Evolutionary conservation across 2,329 filamentous ascomycete genomes (phyloP).

Genomic region (Ilyonectria robusta): DNA sequence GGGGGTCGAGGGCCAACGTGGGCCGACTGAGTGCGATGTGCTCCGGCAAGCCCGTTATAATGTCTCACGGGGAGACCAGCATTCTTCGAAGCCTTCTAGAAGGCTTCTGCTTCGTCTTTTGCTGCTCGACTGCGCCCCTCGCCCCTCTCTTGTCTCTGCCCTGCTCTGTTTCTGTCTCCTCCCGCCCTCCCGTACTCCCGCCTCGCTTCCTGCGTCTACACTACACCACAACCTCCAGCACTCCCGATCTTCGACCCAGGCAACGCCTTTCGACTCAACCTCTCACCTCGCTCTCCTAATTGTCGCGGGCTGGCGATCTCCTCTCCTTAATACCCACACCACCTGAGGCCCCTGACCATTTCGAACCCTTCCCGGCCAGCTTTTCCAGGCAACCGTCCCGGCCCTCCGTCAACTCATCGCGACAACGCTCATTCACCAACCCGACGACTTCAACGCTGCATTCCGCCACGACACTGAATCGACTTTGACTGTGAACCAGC

Average conservation of each 20-base stretch:
- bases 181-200: slow-evolving; percentile 26
- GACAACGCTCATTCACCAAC: slow-evolving; percentile 35
- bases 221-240: slow-evolving; percentile 15
- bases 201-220: slow-evolving; percentile 4
- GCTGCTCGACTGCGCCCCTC: slow-evolving; percentile 29
- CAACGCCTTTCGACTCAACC: slow-evolving; percentile 32
- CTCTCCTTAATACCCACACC: slow-evolving; percentile 39
- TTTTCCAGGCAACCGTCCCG: slow-evolving; percentile 25
- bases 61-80: slow-evolving; percentile 45
- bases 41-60: slow-evolving; percentile 50
- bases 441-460: slow-evolving; percentile 22
- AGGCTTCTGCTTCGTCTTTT: slow-evolving; percentile 38
- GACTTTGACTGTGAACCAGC: slow-evolving; percentile 12
- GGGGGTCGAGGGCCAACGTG: slow-evolving; percentile 42
- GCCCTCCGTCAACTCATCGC: slow-evolving; percentile 16
- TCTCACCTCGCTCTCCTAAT: slow-evolving; percentile 30
- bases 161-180: slow-evolving; percentile 18
- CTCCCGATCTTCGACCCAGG: slow-evolving; percentile 28
- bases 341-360: slow-evolving; percentile 28
- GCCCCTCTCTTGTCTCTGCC: slow-evolving; percentile 25
- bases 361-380: slow-evolving; percentile 20
- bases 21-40: slow-evolving; percentile 44
- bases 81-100: slow-evolving; percentile 52
- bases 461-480: slow-evolving; percentile 17
- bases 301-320: slow-evolving; percentile 48